Percentiles rank a stretch among this genome's conserved stretches.
phyloP scores from a whole-genome alignment of 2,329 filamentous ascomycete genomes.

The Aspergillus sojae region DNA sequence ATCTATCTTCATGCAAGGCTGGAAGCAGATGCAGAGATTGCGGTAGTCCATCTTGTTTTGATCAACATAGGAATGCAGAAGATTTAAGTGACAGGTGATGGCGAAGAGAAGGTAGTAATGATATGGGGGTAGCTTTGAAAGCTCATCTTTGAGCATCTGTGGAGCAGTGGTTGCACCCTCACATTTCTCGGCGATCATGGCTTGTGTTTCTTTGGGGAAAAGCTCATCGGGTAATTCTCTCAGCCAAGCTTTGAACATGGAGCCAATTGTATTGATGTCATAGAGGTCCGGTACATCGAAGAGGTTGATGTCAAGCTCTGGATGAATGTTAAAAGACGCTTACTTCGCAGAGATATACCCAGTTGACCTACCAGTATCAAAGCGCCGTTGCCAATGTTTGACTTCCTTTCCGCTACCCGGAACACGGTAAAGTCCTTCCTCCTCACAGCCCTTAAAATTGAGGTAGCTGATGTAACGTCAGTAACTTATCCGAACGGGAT shows the following conservation, averaged over 20 bases:
- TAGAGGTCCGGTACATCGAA: constrained; percentile 87
- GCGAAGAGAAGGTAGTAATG: constrained; percentile 98
- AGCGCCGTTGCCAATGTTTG: constrained; percentile 89
- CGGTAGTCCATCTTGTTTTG: constrained; percentile 99
- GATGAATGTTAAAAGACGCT: constrained; percentile 4
- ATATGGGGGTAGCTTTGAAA: constrained; percentile 92
- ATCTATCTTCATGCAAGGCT: constrained; percentile 95
- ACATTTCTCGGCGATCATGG: constrained; percentile 78
- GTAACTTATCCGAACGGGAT: constrained; percentile 3
- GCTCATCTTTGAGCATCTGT: constrained; percentile 82
- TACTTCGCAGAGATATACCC: neutral
- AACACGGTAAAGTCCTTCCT: constrained; percentile 90
- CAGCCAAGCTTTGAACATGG: constrained; percentile 95
- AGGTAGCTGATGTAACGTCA: constrained; percentile 64
- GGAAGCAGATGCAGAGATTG: constrained; percentile 95
- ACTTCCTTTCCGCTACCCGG: constrained; percentile 88
- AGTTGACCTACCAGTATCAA: constrained; percentile 70
- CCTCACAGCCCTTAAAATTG: constrained; percentile 91
- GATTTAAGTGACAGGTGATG: constrained; percentile 92
- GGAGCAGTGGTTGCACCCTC: constrained; percentile 77
- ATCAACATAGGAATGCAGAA: constrained; percentile 86
- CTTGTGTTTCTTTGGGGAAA: constrained; percentile 82
- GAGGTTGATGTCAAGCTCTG: constrained; percentile 85
- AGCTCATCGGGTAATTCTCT: constrained; percentile 93
- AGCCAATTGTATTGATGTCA: constrained; percentile 95